These are phyloP conservation scores for Dinochytrium kinnereticum DNA, from an alignment of 371 early-diverging fungal genomes.

Conservation along the genomic window DNA sequence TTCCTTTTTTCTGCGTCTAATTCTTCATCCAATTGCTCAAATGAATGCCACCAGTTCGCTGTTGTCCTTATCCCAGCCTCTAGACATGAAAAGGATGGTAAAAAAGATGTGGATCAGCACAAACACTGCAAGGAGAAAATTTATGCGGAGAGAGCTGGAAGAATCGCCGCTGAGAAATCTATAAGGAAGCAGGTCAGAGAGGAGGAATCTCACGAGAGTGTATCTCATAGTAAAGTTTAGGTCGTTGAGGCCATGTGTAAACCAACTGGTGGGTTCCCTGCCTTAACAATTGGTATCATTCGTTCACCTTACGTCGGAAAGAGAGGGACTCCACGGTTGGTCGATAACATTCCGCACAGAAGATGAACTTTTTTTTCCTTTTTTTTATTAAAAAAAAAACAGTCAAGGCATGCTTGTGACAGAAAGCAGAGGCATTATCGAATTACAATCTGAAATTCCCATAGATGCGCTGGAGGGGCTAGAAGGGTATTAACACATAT, in stretches of 20 bases:
- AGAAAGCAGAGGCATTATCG: conserved; percentile 20
- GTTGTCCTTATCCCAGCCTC: too few species aligned
- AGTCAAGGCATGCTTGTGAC: conserved; percentile 37
- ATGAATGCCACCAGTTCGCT: too few species aligned
- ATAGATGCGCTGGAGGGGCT: conserved; percentile 36
- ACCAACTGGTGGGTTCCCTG: conserved; percentile 39
- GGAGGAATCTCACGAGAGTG: neutral
- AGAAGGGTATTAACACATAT: neutral
- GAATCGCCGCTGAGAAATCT: conserved; percentile 39
- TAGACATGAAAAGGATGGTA: too few species aligned
- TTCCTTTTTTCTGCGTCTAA: too few species aligned
- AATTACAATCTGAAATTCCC: conserved; percentile 33
- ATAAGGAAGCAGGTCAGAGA: conserved; percentile 22
- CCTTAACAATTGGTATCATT: conserved; percentile 37
- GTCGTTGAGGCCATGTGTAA: conserved; percentile 32
- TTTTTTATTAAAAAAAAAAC: neutral
- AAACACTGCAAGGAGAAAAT: conserved; percentile 32
- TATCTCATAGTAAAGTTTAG: neutral
- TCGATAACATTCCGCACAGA: too few species aligned
- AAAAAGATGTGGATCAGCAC: conserved; percentile 8
- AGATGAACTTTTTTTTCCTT: neutral
- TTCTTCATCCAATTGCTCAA: too few species aligned
- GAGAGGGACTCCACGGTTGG: conserved; percentile 42
- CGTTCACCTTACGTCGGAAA: conserved; percentile 33
- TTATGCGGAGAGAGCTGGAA: conserved; percentile 38